These are phyloP conservation scores for Camelina hispida DNA, from an alignment of 345 rosid species.

Conservation along the genomic window DNA sequence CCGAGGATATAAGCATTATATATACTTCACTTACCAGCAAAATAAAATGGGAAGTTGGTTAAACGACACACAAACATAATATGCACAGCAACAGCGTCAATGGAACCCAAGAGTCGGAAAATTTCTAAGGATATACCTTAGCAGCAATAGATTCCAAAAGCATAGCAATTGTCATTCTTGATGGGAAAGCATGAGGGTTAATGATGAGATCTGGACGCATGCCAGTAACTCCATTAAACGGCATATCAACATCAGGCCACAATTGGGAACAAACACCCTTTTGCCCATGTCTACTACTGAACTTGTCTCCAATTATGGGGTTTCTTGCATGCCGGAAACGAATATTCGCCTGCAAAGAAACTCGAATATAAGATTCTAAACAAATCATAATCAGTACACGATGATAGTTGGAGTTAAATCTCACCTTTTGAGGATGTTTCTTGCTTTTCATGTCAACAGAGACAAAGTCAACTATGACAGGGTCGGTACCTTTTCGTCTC, in stretches of 20 bases:
- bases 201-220: slow-evolving; percentile 99
- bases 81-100: slow-evolving; percentile 13
- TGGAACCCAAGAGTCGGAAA: slow-evolving; percentile 1
- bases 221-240: slow-evolving; percentile 92
- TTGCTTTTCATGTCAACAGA: slow-evolving; percentile 77
- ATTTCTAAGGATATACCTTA: slow-evolving; percentile 58
- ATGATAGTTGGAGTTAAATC: slow-evolving; percentile 18
- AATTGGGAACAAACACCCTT: slow-evolving; percentile 98
- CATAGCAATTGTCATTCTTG: slow-evolving; percentile 97
- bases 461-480: slow-evolving; percentile 78
- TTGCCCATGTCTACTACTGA: slow-evolving; percentile 98
- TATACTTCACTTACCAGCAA: slow-evolving; percentile 5
- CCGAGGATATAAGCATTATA: slow-evolving; percentile 7
- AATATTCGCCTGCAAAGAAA: slow-evolving; percentile 67
- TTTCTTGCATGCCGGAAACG: slow-evolving; percentile 91
- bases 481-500: slow-evolving; percentile 72
- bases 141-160: slow-evolving; percentile 96
- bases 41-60: slow-evolving; percentile 5
- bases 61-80: not conserved
- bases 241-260: slow-evolving; percentile 98
- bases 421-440: slow-evolving; percentile 75
- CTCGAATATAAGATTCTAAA: slow-evolving; percentile 8
- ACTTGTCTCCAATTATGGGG: slow-evolving; percentile 95
- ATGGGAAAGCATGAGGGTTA: slow-evolving; percentile 99
- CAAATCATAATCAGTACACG: not conserved